These are phyloP conservation scores for Xylaria sp. DNA, from an alignment of 2,329 filamentous ascomycete species.

Conservation along the genomic window DNA sequence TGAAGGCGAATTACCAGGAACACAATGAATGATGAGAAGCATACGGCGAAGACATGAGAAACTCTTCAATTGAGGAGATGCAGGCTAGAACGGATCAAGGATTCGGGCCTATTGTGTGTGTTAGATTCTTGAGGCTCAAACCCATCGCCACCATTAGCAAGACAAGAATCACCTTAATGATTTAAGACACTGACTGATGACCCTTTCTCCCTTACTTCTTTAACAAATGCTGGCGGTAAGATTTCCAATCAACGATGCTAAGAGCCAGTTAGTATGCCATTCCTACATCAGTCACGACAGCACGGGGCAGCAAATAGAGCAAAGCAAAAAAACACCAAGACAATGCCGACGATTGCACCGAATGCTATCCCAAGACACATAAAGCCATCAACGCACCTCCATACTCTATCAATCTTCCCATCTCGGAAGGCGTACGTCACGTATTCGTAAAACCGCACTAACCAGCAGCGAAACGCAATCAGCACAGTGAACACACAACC, in stretches of 20 bases:
- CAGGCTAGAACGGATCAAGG: neutral
- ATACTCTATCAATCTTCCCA: slow-evolving; percentile 51
- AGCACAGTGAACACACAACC: neutral
- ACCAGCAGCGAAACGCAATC: neutral
- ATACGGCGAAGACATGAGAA: neutral
- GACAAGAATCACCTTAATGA: neutral
- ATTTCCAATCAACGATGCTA: slow-evolving; percentile 31
- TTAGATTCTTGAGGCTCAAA: neutral
- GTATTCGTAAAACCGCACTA: slow-evolving; percentile 50
- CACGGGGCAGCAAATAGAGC: neutral
- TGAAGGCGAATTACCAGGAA: neutral
- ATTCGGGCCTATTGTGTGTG: neutral
- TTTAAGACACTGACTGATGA: neutral
- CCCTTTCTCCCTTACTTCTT: neutral
- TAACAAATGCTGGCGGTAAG: slow-evolving; percentile 19
- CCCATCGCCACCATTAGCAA: neutral
- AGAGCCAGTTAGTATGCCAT: slow-evolving; percentile 7
- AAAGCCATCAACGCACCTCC: slow-evolving; percentile 40
- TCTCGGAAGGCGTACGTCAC: slow-evolving; percentile 51
- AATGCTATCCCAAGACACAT: neutral
- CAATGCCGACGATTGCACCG: neutral
- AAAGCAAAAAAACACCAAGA: neutral
- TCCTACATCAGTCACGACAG: neutral
- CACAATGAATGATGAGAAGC: neutral
- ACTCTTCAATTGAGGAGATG: neutral